Evolutionary conservation across 1,139 yeast species (phyloP).

Genomic region (Blastobotrys illinoisensis): DNA sequence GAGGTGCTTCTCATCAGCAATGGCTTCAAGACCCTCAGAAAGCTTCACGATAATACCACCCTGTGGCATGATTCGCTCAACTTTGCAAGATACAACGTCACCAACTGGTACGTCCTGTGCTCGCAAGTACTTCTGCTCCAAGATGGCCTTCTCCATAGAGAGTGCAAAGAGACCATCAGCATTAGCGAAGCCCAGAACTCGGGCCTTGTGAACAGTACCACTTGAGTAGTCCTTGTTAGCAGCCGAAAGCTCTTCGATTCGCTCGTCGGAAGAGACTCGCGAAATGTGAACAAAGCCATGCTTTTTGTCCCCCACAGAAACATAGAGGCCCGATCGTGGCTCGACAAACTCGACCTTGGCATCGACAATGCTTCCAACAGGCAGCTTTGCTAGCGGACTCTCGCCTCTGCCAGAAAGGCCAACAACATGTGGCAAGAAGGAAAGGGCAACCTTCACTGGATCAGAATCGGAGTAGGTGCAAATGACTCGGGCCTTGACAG

Average conservation of each 20-base stretch:
- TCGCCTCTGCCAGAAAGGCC: constrained; percentile 24
- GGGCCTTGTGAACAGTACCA: constrained; percentile 68
- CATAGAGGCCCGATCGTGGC: constrained; percentile 34
- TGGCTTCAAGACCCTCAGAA: constrained; percentile 63
- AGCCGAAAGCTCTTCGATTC: constrained; percentile 38
- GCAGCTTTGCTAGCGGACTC: constrained; percentile 60
- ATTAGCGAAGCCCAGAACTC: constrained; percentile 64
- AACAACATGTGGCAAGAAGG: constrained; percentile 55
- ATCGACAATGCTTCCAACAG: constrained; percentile 63
- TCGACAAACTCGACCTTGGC: constrained; percentile 53
- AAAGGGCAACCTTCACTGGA: constrained; percentile 55
- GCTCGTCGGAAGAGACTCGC: constrained; percentile 48
- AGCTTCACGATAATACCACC: constrained; percentile 67
- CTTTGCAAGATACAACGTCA: constrained; percentile 49
- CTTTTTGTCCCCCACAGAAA: constrained; percentile 37
- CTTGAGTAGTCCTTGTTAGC: constrained; percentile 39
- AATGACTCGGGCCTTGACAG: constrained; percentile 62
- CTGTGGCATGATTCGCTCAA: constrained; percentile 59
- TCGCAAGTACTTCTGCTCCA: constrained; percentile 61
- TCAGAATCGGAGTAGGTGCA: constrained; percentile 50
- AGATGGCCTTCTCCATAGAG: constrained; percentile 59
- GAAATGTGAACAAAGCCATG: constrained; percentile 49
- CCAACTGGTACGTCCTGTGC: constrained; percentile 75
- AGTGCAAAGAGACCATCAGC: constrained; percentile 63
- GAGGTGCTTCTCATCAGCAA: constrained; percentile 70